These are phyloP conservation scores for Penicillium odoratum DNA, from an alignment of 495 filamentous ascomycete species.

Conservation along the genomic window DNA sequence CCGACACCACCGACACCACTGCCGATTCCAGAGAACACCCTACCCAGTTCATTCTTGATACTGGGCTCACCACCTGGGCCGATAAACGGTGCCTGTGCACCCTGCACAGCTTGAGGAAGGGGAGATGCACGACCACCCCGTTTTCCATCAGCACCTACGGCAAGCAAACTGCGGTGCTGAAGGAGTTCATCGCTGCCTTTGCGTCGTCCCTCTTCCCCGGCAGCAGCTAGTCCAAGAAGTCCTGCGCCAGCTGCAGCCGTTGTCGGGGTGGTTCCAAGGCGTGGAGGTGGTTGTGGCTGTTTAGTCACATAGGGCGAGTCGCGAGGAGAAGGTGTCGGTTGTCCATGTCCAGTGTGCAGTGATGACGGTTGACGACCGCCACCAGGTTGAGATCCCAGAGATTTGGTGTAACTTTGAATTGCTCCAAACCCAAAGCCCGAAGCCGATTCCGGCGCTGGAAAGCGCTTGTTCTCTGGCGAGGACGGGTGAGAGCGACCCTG, in stretches of 20 bases:
- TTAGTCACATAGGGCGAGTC: constrained; percentile 39
- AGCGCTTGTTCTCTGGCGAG: constrained; percentile 34
- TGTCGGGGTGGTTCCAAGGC: constrained; percentile 25
- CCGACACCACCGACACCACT: constrained; percentile 75
- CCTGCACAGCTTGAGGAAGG: constrained; percentile 88
- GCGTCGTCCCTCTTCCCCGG: constrained; percentile 40
- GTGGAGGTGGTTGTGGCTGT: constrained; percentile 33
- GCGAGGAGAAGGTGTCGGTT: constrained; percentile 37
- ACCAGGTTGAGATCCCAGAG: constrained; percentile 43
- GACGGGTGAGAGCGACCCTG: constrained; percentile 38
- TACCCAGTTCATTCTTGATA: constrained; percentile 88
- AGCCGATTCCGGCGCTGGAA: constrained; percentile 33
- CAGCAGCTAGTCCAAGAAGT: constrained; percentile 27
- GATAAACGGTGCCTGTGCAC: constrained; percentile 75
- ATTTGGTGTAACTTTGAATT: constrained; percentile 51
- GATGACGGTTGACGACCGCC: constrained; percentile 35
- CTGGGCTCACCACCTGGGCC: constrained; percentile 75
- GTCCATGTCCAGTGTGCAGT: constrained; percentile 36
- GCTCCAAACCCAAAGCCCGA: constrained; percentile 46
- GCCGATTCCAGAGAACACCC: constrained; percentile 89
- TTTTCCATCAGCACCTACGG: constrained; percentile 45
- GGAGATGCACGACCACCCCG: constrained; percentile 65
- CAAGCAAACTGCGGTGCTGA: constrained; percentile 47
- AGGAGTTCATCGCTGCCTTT: constrained; percentile 61
- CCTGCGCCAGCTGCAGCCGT: constrained; percentile 21